Base-by-base conservation (phyloP, 176 grass and related monocot species). In the Carex scoparia region DNA sequence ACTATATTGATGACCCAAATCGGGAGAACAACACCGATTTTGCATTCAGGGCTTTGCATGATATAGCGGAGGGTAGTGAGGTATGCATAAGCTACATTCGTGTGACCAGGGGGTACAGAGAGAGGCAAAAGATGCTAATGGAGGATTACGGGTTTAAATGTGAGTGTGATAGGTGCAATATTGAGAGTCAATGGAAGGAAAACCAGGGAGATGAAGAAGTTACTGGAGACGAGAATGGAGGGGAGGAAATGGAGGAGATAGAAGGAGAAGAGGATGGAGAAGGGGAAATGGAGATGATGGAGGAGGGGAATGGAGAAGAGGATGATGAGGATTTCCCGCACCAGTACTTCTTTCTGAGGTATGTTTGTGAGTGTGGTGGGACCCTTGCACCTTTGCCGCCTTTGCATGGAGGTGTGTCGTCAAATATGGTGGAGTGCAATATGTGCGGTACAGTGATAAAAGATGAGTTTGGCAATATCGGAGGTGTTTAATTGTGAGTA, bases 61-160 rank as follows among this genome's bases (percentile, higher is more conserved):
- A 94, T 0, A 91, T 98, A 61, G 14, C 95, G 0, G 88, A 88
- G 76, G 95, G 95, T 18, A 89, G 85, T 4, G 95, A 94, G 91
- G 92, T 98, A 10, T 94, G 92, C 60, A 87, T 94, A 83, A 98
- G 95, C 69, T 98, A 94, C 61, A 85, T 98, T 75, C 88, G 89
- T 0, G 92, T 86, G 28, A 98, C 85, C 68, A 88, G 92, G 91
- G 86, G 86, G 13, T 93, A 90, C 11, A 67, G 57, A 2, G 92
- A 94, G 65, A 79, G 95, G 68, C 92, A 98, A 77, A 83, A 59
- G 48, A 90, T 87, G 92, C 64, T 98, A 65, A 61, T 90, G 61
- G 92, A 94, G 82, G 88, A 94, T 64, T 98, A 98, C 78, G 95
- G 95, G 27, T 98, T 98, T 88, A 46, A 12, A 46, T 98, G 95